These are phyloP conservation scores for Tolypocladium guangdongense DNA, from an alignment of 2,329 filamentous ascomycete genomes.

Conservation along the genomic window DNA sequence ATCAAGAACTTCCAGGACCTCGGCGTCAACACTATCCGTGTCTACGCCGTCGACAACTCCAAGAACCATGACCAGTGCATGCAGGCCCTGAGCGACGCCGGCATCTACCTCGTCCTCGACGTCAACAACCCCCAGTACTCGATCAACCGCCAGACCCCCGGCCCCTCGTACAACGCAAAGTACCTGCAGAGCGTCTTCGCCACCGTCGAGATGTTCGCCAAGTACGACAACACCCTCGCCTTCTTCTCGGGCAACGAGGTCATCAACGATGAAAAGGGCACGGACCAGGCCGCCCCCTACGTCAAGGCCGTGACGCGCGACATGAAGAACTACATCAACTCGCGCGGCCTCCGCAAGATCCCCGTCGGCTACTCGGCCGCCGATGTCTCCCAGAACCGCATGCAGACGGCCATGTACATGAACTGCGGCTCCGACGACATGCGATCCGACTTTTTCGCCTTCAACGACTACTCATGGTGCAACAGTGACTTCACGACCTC, in stretches of 20 bases:
- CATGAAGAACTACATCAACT: constrained; percentile 58
- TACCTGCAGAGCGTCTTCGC: constrained; percentile 82
- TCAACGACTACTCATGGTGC: constrained; percentile 88
- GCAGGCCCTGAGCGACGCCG: constrained; percentile 65
- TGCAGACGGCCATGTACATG: constrained; percentile 83
- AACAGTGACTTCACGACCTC: constrained; percentile 58
- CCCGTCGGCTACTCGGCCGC: constrained; percentile 71
- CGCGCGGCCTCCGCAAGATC: constrained; percentile 49
- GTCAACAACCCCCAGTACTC: constrained; percentile 87
- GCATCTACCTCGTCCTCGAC: constrained; percentile 86
- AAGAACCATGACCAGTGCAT: constrained; percentile 77
- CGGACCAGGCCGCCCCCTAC: constrained; percentile 57
- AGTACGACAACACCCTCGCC: constrained; percentile 78
- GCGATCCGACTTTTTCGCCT: constrained; percentile 80
- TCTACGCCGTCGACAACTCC: constrained; percentile 88
- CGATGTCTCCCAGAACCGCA: constrained; percentile 75
- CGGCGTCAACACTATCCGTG: constrained; percentile 82
- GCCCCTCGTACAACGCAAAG: constrained; percentile 69
- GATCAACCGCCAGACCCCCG: constrained; percentile 70
- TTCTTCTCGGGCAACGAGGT: constrained; percentile 80
- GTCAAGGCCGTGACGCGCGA: constrained; percentile 73
- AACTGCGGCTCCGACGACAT: constrained; percentile 81
- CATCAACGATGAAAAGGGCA: constrained; percentile 55
- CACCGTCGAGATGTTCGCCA: constrained; percentile 72
- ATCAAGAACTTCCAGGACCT: constrained; percentile 73